These are phyloP conservation scores for Thelonectria olida DNA, from an alignment of 2,329 filamentous ascomycete genomes.

Conservation along the genomic window DNA sequence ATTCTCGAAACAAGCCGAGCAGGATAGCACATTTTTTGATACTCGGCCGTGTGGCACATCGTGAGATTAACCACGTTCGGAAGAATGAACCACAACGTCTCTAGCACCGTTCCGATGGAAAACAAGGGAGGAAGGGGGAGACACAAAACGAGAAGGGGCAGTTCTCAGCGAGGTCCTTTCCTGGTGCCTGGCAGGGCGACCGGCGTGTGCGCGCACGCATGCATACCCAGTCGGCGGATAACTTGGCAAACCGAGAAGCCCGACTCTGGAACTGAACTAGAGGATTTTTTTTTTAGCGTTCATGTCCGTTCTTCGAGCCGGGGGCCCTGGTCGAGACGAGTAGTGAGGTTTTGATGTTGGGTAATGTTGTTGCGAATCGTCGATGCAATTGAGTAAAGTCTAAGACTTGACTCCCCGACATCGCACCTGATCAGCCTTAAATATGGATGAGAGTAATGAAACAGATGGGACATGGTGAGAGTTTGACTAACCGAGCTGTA, in stretches of 20 bases:
- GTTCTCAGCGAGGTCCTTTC: neutral
- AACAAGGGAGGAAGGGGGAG: neutral
- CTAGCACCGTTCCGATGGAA: neutral
- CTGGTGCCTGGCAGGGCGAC: neutral
- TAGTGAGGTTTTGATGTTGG: neutral
- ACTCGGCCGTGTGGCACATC: neutral
- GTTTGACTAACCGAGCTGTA: neutral
- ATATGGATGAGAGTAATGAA: neutral
- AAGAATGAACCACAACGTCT: neutral
- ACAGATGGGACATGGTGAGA: neutral
- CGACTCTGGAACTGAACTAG: neutral
- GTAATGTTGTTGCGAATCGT: neutral
- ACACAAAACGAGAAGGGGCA: neutral
- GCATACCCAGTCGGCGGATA: neutral
- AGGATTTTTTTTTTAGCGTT: neutral
- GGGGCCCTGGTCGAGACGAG: neutral
- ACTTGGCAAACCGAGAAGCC: neutral
- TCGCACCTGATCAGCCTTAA: neutral
- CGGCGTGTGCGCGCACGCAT: neutral
- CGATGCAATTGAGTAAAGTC: neutral
- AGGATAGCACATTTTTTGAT: too few species aligned
- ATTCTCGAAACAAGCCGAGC: too few species aligned
- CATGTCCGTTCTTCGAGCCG: neutral
- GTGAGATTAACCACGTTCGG: conserved; percentile 12
- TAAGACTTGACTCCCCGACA: neutral